Percentiles rank a stretch among this genome's conserved stretches.
Evolutionary conservation across 805 yeast genomes (phyloP).

Genomic region (Metschnikowia anglica): DNA sequence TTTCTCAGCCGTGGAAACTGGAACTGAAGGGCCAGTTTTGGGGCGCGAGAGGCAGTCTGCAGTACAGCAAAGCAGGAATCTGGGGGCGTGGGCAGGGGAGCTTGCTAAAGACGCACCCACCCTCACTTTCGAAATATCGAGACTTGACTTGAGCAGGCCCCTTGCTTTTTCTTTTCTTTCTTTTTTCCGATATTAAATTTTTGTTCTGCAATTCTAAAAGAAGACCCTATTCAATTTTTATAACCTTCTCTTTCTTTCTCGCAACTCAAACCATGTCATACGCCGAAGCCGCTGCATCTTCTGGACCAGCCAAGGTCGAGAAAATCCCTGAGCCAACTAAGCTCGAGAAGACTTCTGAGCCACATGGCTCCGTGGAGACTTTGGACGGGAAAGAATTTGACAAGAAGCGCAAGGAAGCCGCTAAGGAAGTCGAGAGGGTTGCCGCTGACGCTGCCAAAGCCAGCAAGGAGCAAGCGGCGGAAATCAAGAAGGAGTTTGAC

Average conservation of each 20-base stretch:
- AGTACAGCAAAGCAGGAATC: slow-evolving; percentile 20
- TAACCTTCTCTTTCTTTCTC: not conserved
- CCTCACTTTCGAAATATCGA: not conserved
- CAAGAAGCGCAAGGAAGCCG: slow-evolving; percentile 29
- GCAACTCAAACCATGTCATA: slow-evolving; percentile 21
- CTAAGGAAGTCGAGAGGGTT: slow-evolving; percentile 19
- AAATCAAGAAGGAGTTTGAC: slow-evolving; percentile 21
- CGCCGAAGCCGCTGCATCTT: slow-evolving; percentile 44
- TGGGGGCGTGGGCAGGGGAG: slow-evolving; percentile 19
- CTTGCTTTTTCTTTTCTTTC: slow-evolving; percentile 1
- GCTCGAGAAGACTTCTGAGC: slow-evolving; percentile 24
- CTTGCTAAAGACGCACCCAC: slow-evolving; percentile 11
- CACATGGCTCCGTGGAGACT: slow-evolving; percentile 27
- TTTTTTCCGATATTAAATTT: not conserved
- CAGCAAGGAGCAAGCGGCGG: slow-evolving; percentile 24
- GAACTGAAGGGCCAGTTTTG: too few relatives aligned
- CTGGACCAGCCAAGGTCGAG: slow-evolving; percentile 34
- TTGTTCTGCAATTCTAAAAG: not conserved
- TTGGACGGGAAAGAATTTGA: slow-evolving; percentile 24
- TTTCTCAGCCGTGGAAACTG: slow-evolving; percentile 2
- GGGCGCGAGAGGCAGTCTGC: slow-evolving; percentile 10
- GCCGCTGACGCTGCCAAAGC: slow-evolving; percentile 23
- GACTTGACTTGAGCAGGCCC: not conserved
- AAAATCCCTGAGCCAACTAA: slow-evolving; percentile 32
- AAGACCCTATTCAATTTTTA: slow-evolving; percentile 2